phyloP scores from a whole-genome alignment of 75 land plant genomes.

The Cryptomeria japonica region DNA sequence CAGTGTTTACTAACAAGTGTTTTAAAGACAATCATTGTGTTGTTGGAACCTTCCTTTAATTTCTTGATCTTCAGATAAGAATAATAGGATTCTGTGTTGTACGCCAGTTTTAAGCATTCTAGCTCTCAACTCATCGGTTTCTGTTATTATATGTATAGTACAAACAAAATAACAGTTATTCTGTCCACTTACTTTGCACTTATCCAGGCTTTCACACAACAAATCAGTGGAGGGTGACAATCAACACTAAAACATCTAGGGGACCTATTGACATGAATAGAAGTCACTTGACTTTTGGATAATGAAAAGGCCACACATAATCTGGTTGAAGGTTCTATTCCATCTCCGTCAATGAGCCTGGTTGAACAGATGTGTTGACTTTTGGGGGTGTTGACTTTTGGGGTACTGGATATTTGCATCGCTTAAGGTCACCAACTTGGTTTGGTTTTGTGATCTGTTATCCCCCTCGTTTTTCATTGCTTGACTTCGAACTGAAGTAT shows the following conservation, averaged over 20 bases:
- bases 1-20: not conserved
- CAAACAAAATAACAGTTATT: not conserved
- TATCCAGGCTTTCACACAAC: not conserved
- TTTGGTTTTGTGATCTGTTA: not conserved
- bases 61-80: not conserved
- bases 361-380: not conserved
- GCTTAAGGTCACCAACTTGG: not conserved
- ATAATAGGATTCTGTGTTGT: not conserved
- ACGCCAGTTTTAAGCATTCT: not conserved
- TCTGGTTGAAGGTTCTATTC: too few species aligned
- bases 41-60: not conserved
- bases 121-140: not conserved
- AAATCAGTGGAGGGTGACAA: too few species aligned
- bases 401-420: not conserved
- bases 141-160: not conserved
- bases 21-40: not conserved
- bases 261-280: too few species aligned
- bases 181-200: not conserved
- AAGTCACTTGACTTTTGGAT: too few species aligned
- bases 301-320: too few species aligned
- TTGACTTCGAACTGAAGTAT: not conserved
- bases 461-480: not conserved
- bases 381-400: not conserved
- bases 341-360: not conserved
- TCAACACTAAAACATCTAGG: too few species aligned